phyloP scores from a whole-genome alignment of 1,139 yeast genomes.

The Eremothecium coryli region DNA sequence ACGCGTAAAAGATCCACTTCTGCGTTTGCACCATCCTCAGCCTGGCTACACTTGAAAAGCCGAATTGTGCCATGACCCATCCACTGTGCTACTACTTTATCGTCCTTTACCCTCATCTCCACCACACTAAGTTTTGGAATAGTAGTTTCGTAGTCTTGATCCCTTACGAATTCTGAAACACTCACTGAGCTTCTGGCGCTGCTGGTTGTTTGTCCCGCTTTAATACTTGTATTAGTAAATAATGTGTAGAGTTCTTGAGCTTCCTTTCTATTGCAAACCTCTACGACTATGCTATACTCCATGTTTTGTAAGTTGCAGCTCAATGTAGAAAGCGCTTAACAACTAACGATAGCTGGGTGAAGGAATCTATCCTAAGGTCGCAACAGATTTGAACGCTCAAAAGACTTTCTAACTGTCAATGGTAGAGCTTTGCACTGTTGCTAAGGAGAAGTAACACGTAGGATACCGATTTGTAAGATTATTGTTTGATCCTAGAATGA shows the following conservation, averaged over 20 bases:
- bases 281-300: conserved; percentile 3
- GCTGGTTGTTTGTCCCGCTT: too few relatives aligned
- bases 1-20: conserved; percentile 22
- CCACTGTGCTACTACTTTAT: conserved; percentile 28
- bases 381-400: too few relatives aligned
- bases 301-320: neutral
- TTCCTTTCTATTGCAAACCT: neutral
- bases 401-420: too few relatives aligned
- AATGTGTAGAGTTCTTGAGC: neutral
- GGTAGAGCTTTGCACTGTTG: too few relatives aligned
- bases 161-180: neutral
- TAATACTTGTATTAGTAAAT: neutral
- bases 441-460: too few relatives aligned
- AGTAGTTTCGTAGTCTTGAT: neutral
- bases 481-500: too few relatives aligned
- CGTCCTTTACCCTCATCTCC: conserved; percentile 4
- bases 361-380: too few relatives aligned
- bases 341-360: too few relatives aligned
- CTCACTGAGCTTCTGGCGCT: neutral
- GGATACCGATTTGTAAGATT: too few relatives aligned
- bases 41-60: conserved; percentile 43
- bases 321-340: too few relatives aligned
- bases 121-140: neutral
- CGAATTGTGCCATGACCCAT: conserved; percentile 68
- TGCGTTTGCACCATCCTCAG: conserved; percentile 9